A percentile compares a stretch with the other conserved stretches of the same genome.
Evolutionary conservation across 805 yeast species (phyloP).

Genomic region (Metschnikowia matae): DNA sequence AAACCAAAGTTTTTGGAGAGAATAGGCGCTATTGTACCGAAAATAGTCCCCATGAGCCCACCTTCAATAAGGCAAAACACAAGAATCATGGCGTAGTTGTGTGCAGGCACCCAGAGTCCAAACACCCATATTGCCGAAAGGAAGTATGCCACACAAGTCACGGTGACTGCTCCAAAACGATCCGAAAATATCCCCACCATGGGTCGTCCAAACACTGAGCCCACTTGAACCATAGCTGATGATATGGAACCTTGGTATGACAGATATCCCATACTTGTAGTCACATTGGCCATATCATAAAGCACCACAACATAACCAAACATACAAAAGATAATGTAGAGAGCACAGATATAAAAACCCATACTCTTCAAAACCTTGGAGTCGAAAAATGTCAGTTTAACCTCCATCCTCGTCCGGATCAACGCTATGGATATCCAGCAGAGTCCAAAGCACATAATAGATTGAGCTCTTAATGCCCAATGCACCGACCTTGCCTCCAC

Average conservation of each 20-base stretch:
- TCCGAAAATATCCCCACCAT: slow-evolving; percentile 50
- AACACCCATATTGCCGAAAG: slow-evolving; percentile 27
- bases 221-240: slow-evolving; percentile 57
- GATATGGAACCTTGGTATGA: slow-evolving; percentile 53
- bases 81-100: slow-evolving; percentile 53
- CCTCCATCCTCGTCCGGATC: slow-evolving; percentile 16
- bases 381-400: slow-evolving; percentile 38
- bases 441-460: slow-evolving; percentile 15
- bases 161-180: slow-evolving; percentile 47
- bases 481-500: slow-evolving; percentile 33
- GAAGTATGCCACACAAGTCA: slow-evolving; percentile 25
- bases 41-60: slow-evolving; percentile 56
- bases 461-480: slow-evolving; percentile 51
- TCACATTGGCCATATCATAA: slow-evolving; percentile 57
- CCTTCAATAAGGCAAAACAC: slow-evolving; percentile 53
- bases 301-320: slow-evolving; percentile 59
- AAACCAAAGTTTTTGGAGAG: slow-evolving; percentile 53
- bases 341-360: slow-evolving; percentile 40
- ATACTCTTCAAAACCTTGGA: slow-evolving; percentile 30
- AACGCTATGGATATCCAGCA: slow-evolving; percentile 14
- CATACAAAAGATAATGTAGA: slow-evolving; percentile 45
- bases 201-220: slow-evolving; percentile 56
- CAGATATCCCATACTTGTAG: slow-evolving; percentile 55
- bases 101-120: slow-evolving; percentile 40
- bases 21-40: slow-evolving; percentile 52